Evolutionary conservation across 176 grass and related monocot species (phyloP).

Genomic region (Coix lacrymajobi): DNA sequence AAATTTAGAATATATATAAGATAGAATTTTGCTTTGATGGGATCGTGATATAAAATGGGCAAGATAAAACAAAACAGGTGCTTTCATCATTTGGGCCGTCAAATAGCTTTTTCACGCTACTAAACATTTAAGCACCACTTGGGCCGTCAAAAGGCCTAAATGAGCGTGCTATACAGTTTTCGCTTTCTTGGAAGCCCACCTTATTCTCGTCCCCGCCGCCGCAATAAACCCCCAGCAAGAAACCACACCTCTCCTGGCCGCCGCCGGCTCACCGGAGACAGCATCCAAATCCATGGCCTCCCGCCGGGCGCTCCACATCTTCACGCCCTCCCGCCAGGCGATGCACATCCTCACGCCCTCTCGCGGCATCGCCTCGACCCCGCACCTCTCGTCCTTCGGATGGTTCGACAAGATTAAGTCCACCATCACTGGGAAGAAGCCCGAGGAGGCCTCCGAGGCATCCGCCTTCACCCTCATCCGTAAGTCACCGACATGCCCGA

Average conservation of each 20-base stretch:
- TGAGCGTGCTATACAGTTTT: neutral
- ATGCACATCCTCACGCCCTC: conserved; percentile 21
- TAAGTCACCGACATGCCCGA: conserved; percentile 16
- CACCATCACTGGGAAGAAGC: conserved; percentile 72
- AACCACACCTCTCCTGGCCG: neutral
- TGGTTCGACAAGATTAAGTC: conserved; percentile 95
- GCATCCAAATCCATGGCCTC: conserved; percentile 28
- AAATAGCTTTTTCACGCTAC: too few relatives aligned
- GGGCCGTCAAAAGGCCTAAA: neutral
- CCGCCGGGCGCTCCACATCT: conserved; percentile 33
- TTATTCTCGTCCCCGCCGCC: neutral
- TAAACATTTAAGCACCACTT: neutral
- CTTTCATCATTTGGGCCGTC: too few relatives aligned
- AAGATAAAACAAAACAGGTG: too few relatives aligned
- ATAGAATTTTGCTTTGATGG: too few relatives aligned
- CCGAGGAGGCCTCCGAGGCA: conserved; percentile 17
- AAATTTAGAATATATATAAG: too few relatives aligned
- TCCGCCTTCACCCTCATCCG: conserved; percentile 61
- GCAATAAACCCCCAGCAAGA: neutral
- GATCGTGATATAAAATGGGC: too few relatives aligned
- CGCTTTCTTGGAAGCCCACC: neutral
- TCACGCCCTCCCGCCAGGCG: conserved; percentile 9
- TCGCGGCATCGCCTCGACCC: conserved; percentile 67
- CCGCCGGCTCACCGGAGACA: conserved; percentile 1
- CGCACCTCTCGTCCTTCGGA: conserved; percentile 61